Evolutionary conservation across 2,329 filamentous ascomycete species (phyloP), one percentile per base, ranked within the genome.

Genomic region (Colletotrichum kahawae): DNA sequence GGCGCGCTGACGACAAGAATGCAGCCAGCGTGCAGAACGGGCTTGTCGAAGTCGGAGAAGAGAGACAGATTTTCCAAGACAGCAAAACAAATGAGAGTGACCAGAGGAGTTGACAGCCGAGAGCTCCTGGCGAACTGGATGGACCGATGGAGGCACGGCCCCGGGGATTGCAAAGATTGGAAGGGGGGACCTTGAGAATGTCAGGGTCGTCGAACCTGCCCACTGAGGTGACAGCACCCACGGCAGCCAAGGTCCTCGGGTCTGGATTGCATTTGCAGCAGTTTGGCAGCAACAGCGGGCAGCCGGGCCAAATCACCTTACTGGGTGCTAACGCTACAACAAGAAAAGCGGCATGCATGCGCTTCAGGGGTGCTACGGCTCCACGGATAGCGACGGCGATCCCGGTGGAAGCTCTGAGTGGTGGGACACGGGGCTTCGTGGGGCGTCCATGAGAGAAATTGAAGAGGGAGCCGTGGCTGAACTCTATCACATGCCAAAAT

Each of bases 401-500:
- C 56, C 72, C 69, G 69, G 63, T 51, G 38, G 34, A 56, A 63
- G 34, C 56, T 63, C 38, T 75, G 72, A 75, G 68, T 75, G 72
- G 72, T 64, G 24, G 38, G 24, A 63, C 56, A 57, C 38, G 54
- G 68, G 69, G 51, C 67, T 16, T 67, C 72, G 63, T 75, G 72
- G 69, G 72, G 63, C 69, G 27, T 67, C 14, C 29, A 31, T 48
- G 69, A 63, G 69, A 72, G 72, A 75, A 72, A 75, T 67, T 72
- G 63, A 72, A 56, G 56, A 72, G 21, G n/a, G 69, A 75, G 69
- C 70, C 69, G 57, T 76, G 75, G 75, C 75, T 76, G 67, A 76
- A 76, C 75, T 65, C 34, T 60, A 76, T 76, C 71, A 76, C 71
- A 76, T 76, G 75, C 65, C 29, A 76, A 76, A 33, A 21, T 54